Conservation (phyloP, 1,139 yeast species). For the Blastobotrys aristatus region DNA sequence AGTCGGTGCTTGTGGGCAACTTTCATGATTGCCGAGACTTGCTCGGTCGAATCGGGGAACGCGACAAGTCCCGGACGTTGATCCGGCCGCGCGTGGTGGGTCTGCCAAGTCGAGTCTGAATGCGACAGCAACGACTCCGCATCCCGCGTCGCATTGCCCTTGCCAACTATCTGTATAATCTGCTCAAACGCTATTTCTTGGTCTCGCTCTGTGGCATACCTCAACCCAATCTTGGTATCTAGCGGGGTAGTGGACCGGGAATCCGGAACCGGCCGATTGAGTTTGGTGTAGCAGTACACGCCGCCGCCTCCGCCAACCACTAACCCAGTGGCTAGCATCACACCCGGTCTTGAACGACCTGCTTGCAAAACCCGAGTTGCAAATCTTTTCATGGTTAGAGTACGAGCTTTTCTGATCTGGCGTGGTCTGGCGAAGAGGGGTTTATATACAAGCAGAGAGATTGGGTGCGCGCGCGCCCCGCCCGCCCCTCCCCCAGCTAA, state of each 20-base stretch:
- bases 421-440: not conserved
- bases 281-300: not conserved
- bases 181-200: conserved; percentile 43
- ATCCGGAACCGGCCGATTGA: not conserved
- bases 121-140: conserved; percentile 43
- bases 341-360: not conserved
- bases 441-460: not conserved
- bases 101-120: conserved; percentile 57
- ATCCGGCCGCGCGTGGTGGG: conserved; percentile 52
- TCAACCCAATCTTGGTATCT: not conserved
- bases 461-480: no score
- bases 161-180: conserved; percentile 43
- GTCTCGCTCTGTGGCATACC: conserved; percentile 40
- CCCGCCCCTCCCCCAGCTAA: not conserved
- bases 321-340: not conserved
- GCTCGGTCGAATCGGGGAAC: conserved; percentile 57
- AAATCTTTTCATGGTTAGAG: not conserved
- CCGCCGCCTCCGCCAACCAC: not conserved
- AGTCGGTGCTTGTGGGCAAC: conserved; percentile 55
- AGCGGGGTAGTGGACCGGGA: not conserved
- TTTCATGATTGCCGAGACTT: conserved; percentile 58
- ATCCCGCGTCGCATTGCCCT: conserved; percentile 36
- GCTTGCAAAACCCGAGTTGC: not conserved
- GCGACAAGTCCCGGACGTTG: conserved; percentile 56
- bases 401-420: not conserved